Evolutionary conservation across 1,139 yeast species (phyloP).

Genomic region (Yarrowia galli): DNA sequence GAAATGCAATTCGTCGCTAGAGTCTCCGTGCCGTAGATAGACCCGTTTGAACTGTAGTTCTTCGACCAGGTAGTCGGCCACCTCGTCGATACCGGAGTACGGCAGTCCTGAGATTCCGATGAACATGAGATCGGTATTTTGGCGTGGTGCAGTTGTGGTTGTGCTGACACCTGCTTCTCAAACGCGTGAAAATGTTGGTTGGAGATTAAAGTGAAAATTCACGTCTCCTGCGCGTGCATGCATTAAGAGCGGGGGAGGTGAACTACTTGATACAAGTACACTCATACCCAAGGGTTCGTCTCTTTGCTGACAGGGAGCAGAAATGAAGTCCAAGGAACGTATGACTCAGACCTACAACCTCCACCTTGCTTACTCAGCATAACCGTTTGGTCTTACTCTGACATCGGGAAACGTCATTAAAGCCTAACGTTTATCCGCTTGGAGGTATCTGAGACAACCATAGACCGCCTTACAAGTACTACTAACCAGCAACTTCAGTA

Average conservation of each 20-base stretch:
- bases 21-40: conserved; percentile 40
- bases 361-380: too few relatives aligned
- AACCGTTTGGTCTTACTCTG: neutral
- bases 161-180: conserved; percentile 22
- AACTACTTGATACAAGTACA: too few relatives aligned
- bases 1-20: conserved; percentile 46
- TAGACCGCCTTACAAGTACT: too few relatives aligned
- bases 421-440: neutral
- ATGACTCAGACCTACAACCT: too few relatives aligned
- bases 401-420: neutral
- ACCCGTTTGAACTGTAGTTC: conserved; percentile 62
- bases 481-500: too few relatives aligned
- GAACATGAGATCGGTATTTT: conserved; percentile 59
- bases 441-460: too few relatives aligned
- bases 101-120: conserved; percentile 78
- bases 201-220: neutral
- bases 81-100: conserved; percentile 73
- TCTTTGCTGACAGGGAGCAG: neutral
- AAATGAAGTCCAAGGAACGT: too few relatives aligned
- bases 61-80: conserved; percentile 61
- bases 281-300: too few relatives aligned
- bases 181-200: conserved; percentile 3
- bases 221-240: too few relatives aligned
- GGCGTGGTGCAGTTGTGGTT: neutral
- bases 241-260: too few relatives aligned